Base-by-base conservation (phyloP, 139 green algal genomes). In the Coccomyxa sp. region DNA sequence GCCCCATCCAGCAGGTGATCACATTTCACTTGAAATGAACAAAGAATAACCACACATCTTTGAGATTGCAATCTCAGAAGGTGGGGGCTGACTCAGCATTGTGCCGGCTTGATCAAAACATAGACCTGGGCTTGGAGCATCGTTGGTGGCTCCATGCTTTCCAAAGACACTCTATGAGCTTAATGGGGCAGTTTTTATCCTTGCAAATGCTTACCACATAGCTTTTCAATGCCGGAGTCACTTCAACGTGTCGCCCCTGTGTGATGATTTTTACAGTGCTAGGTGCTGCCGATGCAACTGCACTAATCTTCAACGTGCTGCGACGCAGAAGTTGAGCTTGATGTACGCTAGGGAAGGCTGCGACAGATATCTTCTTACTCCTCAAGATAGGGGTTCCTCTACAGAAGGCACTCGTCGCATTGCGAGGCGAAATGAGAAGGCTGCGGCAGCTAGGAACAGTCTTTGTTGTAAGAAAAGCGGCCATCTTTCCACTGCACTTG, bases 181-280 rank as follows among this genome's bases (percentile, higher is more conserved):
- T 3, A 51, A 51, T 51, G 38, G 38, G 38, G 38, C 38, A 51
- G 3, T 51, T 51, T 51, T 51, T 7, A 51, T 51, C 38, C 38
- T 51, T 57, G 76, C 17, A 80, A 59, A 58, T 59, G 31, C 30
- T 27, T n/a, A 80, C 27, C 0, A 93, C 85, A 59, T 95, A 93
- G 30, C 75, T 21, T 74, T 84, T 86, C 77, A 95, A 90, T 13
- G 90, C 88, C 23, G 90, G 84, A 0, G 92, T 95, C 68, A 95
- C 88, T 80, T 91, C 83, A 27, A 89, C 77, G 67, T 88, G 79
- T 27, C 90, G 85, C 10, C 90, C 90, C 82, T 92, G 87, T 75
- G 91, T 90, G 79, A 85, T 88, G 81, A 91, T 87, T 71, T 85
- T 87, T 17, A 90, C 85, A 10, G 84, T 80, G 68, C 71, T 77